These are phyloP conservation scores for Cordyceps militaris DNA, from an alignment of 2,329 filamentous ascomycete genomes.

Conservation along the genomic window DNA sequence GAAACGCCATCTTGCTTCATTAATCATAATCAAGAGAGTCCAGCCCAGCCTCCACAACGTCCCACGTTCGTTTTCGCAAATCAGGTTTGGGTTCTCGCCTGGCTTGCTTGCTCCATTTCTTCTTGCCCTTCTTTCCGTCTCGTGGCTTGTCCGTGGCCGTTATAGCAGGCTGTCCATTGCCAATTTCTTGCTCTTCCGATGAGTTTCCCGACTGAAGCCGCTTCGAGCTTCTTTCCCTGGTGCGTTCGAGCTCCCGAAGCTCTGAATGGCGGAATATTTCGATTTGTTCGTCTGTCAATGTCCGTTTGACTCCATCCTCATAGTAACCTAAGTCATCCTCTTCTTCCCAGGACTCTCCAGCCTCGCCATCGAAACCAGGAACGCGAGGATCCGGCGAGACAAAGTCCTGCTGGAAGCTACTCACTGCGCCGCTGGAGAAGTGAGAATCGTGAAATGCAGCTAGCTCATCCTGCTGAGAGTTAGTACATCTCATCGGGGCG, in stretches of 20 bases:
- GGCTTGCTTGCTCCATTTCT: constrained; percentile 32
- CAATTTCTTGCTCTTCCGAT: constrained; percentile 14
- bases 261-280: constrained; percentile 87
- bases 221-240: constrained; percentile 29
- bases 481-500: constrained; percentile 10
- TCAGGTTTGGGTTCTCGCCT: constrained; percentile 49
- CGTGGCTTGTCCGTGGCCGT: constrained; percentile 1
- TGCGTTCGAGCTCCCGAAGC: constrained; percentile 61
- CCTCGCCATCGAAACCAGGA: constrained; percentile 23
- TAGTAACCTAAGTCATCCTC: constrained; percentile 77
- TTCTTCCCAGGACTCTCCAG: constrained; percentile 28
- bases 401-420: constrained; percentile 42
- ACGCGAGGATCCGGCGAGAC: constrained; percentile 26
- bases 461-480: constrained; percentile 48
- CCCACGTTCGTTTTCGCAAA: constrained; percentile 60
- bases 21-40: constrained; percentile 55
- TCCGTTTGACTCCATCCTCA: constrained; percentile 76
- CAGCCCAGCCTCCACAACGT: constrained; percentile 55
- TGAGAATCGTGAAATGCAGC: constrained; percentile 52
- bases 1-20: constrained; percentile 47
- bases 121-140: constrained; percentile 24
- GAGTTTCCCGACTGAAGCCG: neutral
- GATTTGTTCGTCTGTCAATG: constrained; percentile 85
- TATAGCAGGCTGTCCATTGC: neutral
- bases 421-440: constrained; percentile 43